A percentile compares a stretch with the other conserved stretches of the same genome.
Evolutionary conservation across 2,329 filamentous ascomycete genomes (phyloP).

Genomic region (Fusarium piperis): DNA sequence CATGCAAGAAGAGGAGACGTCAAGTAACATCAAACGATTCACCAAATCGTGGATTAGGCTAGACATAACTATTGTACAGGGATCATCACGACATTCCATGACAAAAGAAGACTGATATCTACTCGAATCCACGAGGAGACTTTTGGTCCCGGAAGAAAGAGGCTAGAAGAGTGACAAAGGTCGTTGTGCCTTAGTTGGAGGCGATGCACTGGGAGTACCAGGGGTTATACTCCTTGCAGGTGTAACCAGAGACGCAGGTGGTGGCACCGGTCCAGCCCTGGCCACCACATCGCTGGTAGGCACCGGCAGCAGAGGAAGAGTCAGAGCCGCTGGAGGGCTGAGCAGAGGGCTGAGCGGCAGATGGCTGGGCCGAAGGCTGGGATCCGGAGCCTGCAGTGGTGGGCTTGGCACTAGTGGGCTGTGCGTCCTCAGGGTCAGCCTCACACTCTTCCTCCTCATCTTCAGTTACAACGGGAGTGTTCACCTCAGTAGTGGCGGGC

Average conservation of each 20-base stretch:
- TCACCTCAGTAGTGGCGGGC: background rate
- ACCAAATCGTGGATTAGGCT: slow-evolving; percentile 3
- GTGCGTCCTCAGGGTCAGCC: slow-evolving; percentile 5
- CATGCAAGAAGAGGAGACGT: too few species aligned
- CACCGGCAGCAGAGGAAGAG: background rate
- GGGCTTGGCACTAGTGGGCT: background rate
- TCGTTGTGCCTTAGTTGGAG: background rate
- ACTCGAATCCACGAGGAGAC: background rate
- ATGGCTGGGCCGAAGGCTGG: background rate
- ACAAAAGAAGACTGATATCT: background rate
- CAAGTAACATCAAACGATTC: background rate
- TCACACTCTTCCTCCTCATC: slow-evolving; percentile 8
- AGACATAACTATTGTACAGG: slow-evolving; percentile 4
- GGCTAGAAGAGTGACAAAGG: background rate
- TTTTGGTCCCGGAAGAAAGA: background rate
- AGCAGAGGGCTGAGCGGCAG: background rate
- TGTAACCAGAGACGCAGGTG: slow-evolving; percentile 52
- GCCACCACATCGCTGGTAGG: slow-evolving; percentile 53
- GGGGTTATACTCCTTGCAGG: slow-evolving; percentile 49
- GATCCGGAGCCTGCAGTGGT: background rate
- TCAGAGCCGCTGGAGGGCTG: background rate
- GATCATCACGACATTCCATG: slow-evolving; percentile 1
- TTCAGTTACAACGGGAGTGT: slow-evolving; percentile 1
- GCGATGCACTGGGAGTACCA: slow-evolving; percentile 53
- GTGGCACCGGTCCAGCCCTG: slow-evolving; percentile 52